Evolutionary conservation across 2,329 filamentous ascomycete species (phyloP).

Genomic region (Leptographium galeiforme): DNA sequence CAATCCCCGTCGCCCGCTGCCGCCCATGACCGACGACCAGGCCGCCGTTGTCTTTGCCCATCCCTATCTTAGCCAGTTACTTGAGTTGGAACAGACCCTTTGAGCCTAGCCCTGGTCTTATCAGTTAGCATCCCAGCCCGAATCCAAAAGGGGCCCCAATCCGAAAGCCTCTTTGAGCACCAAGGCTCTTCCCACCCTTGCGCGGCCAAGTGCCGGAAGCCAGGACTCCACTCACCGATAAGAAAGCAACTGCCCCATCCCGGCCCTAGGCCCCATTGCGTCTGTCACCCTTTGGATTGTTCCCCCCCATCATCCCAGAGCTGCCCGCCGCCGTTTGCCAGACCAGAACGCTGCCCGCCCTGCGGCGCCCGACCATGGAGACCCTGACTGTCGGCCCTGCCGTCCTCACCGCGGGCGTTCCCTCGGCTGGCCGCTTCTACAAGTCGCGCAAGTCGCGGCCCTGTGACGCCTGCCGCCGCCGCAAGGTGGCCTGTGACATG

Average conservation of each 20-base stretch:
- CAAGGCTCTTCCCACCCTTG: neutral
- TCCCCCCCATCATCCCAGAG: neutral
- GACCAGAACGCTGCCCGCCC: neutral
- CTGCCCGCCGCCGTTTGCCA: neutral
- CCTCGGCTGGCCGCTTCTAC: constrained; percentile 7
- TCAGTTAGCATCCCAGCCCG: neutral
- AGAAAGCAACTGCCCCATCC: neutral
- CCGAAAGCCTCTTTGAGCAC: neutral
- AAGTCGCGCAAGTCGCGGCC: constrained; percentile 11
- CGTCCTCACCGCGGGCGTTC: neutral
- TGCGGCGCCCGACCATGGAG: neutral
- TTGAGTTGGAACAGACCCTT: constrained; percentile 2
- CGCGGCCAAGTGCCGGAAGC: neutral
- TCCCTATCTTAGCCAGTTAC: constrained; percentile 3
- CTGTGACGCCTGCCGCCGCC: constrained; percentile 8
- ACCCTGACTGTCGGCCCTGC: neutral
- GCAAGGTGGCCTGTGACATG: constrained; percentile 10
- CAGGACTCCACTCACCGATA: neutral
- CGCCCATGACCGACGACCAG: constrained; percentile 9
- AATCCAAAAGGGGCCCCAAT: neutral
- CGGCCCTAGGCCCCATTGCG: neutral
- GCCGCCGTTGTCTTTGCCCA: constrained; percentile 6
- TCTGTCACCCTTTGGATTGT: neutral
- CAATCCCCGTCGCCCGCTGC: constrained; percentile 10
- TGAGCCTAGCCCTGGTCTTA: neutral